Base-by-base conservation (phyloP, 2,329 filamentous ascomycete species). In the Botrytis porri region DNA sequence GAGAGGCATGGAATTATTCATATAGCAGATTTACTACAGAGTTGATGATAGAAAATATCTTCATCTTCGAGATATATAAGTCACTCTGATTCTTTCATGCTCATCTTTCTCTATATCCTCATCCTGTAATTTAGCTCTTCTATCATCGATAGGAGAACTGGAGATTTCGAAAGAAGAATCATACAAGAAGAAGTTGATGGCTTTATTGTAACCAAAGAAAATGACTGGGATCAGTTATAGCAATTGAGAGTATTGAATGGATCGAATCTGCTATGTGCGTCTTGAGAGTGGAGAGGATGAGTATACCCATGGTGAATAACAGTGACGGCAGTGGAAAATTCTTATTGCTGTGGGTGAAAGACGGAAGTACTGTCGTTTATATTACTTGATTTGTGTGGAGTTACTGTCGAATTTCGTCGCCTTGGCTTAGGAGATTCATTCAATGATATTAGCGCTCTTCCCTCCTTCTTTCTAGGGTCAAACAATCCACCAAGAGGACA, bases 151-250 rank as follows among this genome's bases (percentile, higher is more conserved):
- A 10, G 3, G 45, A 48, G 22, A 51, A 25, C 22, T 10, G 25
- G 45, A 51, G 22, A n/a, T 51, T 0, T 25, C 22, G 9, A 51
- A 51, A 9, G 9, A 51, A 51, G 10, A 9, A 51, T 51, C 45
- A 51, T 48, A 9, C 45, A 48, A 22, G 1, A 8, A 48, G 20
- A 48, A 48, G 22, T 22, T 4, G 43, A 48, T 3, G 9, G 8
- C 20, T 48, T 48, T 9, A 3, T 4, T 22, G 18, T 10, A 0
- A 3, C 0, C 3, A 3, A 22, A 48, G 2, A 20, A 4, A 20
- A 10, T 3, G 2, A 48, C 18, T 22, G 8, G 43, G 8, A 9
- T 48, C 20, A 22, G 2, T 22, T 10, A 48, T 48, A 10, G 1
- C 7, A 22, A 22, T 10, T 9, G 7, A 3, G 43, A 3, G 43